Conservation (phyloP, 352 stramenopile species). For the Globisporangium camurandrum region DNA sequence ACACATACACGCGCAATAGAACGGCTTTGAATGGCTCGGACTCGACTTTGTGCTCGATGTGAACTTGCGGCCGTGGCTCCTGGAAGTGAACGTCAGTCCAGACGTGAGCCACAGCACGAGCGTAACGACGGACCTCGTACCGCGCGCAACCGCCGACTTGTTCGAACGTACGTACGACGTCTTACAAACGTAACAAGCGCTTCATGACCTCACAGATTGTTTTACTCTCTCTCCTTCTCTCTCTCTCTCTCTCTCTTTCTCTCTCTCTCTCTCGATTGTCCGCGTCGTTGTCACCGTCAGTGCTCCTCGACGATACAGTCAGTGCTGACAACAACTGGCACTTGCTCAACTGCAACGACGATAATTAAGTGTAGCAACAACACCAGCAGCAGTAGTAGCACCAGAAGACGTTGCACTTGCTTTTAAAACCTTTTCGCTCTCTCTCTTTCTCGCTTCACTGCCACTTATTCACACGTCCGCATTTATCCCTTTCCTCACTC, state of each 20-base stretch:
- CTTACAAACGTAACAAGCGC: too few species aligned
- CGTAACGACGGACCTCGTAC: conserved; percentile 44
- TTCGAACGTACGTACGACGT: conserved; percentile 48
- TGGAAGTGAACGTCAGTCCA: conserved; percentile 86
- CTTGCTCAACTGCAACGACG: conserved; percentile 4
- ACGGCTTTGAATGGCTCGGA: conserved; percentile 82
- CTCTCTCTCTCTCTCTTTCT: background rate
- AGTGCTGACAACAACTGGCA: conserved; percentile 7
- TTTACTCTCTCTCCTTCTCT: too few species aligned
- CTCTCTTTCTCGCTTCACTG: too few species aligned
- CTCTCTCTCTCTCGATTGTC: background rate
- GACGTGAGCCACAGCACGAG: conserved; percentile 76
- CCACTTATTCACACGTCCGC: too few species aligned
- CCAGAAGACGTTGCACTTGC: conserved; percentile 12
- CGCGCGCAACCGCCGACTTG: conserved; percentile 37
- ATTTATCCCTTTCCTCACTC: too few species aligned
- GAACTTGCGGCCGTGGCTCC: conserved; percentile 45
- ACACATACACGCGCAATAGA: conserved; percentile 13
- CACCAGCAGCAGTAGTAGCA: conserved; percentile 4
- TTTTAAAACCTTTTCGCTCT: background rate
- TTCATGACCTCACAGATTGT: too few species aligned
- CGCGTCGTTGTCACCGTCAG: background rate
- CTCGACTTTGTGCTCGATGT: conserved; percentile 79
- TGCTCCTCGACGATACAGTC: conserved; percentile 5
- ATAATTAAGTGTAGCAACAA: background rate